Evolutionary conservation across 306 rosid genomes (phyloP), one percentile per base, ranked within the genome.

Genomic region (Alnus glutinosa): DNA sequence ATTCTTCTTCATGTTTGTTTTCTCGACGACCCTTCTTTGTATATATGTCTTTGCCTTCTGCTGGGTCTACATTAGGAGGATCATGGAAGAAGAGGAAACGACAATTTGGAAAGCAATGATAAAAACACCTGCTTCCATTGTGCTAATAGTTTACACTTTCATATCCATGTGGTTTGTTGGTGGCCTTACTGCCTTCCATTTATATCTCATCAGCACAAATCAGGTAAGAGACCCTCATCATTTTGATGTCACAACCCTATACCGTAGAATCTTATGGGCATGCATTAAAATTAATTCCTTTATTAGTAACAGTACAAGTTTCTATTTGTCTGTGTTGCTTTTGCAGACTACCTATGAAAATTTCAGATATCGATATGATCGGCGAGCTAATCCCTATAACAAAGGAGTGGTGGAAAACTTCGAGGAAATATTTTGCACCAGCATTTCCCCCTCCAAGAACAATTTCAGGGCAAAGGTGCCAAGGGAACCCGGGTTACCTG

Each of bases 161-260:
- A 90, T 95, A 87, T 85, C 97, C 36, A 92, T 95, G 97, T 95
- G 98, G 98, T 95, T 95, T 85, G 98, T 95, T 46, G 97, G 98
- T 1, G 98, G 98, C 64, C 98, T 95, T 58, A 90, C 98, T n/a
- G 98, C 98, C 66, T 95, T 95, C 92, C 98, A 95, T 91, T 86
- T 95, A 57, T 95, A 91, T 85, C 91, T 95, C 82, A 91, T 95
- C 71, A 91, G 97, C 79, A 95, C 98, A 77, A 95, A 95, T 83
- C 98, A 95, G 96, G 98, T 95, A 71, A 82, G 78, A 42, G 16
- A 69, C 34, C 46, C 70, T 57, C 15, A 6, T 61, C 23, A 54
- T 68, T 30, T 67, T 47, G 47, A 15, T 44, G 59, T 37, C 69
- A 13, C 47, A 72, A 57, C 51, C 37, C 78, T 37, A 44, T 37